These are phyloP conservation scores for Entomortierella beljakovae DNA, from an alignment of 192 early-diverging fungal species.

Conservation along the genomic window DNA sequence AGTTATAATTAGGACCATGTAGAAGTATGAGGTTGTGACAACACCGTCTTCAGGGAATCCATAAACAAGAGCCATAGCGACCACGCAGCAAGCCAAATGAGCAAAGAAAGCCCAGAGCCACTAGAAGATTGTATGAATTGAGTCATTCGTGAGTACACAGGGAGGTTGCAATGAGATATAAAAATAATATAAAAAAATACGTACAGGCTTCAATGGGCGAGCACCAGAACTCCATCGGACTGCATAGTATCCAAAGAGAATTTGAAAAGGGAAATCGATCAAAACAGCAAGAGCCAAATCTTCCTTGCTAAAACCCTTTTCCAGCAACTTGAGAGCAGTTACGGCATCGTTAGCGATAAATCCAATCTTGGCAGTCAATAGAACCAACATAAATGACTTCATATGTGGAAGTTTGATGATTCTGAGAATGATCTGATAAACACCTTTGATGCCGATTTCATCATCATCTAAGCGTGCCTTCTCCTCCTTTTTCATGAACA, in stretches of 20 bases:
- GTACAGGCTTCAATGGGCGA: constrained; percentile 84
- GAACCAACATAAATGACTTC: constrained; percentile 82
- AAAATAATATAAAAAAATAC: constrained; percentile 21
- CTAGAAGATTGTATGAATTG: constrained; percentile 20
- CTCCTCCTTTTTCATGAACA: constrained; percentile 82
- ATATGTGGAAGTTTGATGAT: constrained; percentile 92
- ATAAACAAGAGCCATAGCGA: constrained; percentile 88
- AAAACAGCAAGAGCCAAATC: constrained; percentile 93
- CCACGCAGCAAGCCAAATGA: constrained; percentile 78
- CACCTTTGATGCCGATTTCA: constrained; percentile 72
- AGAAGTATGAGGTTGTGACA: constrained; percentile 76
- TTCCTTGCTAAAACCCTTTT: constrained; percentile 95
- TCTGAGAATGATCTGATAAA: constrained; percentile 91
- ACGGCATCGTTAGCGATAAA: constrained; percentile 97
- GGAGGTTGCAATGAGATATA: not conserved
- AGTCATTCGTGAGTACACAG: not conserved
- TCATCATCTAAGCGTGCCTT: constrained; percentile 57
- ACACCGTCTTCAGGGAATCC: constrained; percentile 78
- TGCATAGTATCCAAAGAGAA: constrained; percentile 97
- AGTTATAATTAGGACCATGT: constrained; percentile 79
- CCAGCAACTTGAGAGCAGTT: constrained; percentile 93
- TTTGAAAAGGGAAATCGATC: constrained; percentile 97
- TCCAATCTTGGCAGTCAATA: constrained; percentile 92
- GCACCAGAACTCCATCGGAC: constrained; percentile 94
- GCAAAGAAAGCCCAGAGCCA: constrained; percentile 95